Evolutionary conservation across 257 asterid species (phyloP).

Genomic region (Phtheirospermum japonicum): DNA sequence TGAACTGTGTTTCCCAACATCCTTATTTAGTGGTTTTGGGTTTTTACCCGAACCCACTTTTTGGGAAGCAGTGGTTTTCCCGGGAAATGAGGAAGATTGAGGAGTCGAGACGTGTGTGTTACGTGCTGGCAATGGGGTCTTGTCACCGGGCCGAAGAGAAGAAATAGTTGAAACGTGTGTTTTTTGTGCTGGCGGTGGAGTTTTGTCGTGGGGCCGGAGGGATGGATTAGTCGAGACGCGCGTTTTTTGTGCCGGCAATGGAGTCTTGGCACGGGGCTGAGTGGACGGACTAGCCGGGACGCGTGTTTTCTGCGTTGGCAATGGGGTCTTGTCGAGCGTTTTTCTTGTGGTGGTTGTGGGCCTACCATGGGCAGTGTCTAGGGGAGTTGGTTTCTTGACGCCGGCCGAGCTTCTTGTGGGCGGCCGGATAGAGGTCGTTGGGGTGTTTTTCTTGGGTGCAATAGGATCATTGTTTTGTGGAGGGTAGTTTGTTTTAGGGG

Average conservation of each 20-base stretch:
- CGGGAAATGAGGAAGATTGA: slow-evolving; percentile 35
- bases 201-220: slow-evolving; percentile 23
- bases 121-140: slow-evolving; percentile 32
- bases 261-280: neutral
- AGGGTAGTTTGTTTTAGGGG: slow-evolving; percentile 25
- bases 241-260: neutral
- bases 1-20: slow-evolving; percentile 25
- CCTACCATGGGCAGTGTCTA: slow-evolving; percentile 14
- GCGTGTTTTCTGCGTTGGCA: slow-evolving; percentile 35
- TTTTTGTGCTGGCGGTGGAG: neutral
- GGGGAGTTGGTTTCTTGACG: slow-evolving; percentile 39
- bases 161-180: slow-evolving; percentile 12
- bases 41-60: slow-evolving; percentile 35
- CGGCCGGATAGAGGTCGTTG: neutral
- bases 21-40: slow-evolving; percentile 33
- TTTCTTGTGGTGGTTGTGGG: slow-evolving; percentile 30
- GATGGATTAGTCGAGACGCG: slow-evolving; percentile 30
- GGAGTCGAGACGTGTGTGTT: slow-evolving; percentile 29
- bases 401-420: slow-evolving; percentile 28
- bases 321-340: slow-evolving; percentile 43
- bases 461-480: slow-evolving; percentile 27
- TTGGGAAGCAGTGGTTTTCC: slow-evolving; percentile 29
- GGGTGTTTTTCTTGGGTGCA: slow-evolving; percentile 18
- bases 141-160: slow-evolving; percentile 40
- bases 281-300: neutral